Evolutionary conservation across 768 basidiomycete species (phyloP).

Genomic region (Tricholoma flavovirens): DNA sequence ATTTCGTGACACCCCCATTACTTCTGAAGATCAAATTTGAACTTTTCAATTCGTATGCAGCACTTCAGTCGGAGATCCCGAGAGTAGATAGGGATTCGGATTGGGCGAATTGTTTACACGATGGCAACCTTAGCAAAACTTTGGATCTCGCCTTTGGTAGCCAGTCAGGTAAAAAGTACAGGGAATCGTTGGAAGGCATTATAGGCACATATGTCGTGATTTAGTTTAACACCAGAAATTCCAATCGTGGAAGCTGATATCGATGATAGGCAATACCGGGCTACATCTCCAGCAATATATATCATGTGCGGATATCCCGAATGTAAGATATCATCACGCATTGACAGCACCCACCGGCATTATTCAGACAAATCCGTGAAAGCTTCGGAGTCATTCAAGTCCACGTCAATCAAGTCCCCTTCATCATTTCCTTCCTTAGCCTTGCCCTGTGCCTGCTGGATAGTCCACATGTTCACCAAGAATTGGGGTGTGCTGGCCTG

Average conservation of each 20-base stretch:
- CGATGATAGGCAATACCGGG: no score
- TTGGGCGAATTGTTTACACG: conserved; percentile 26
- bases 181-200: not conserved
- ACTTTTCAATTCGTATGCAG: conserved; percentile 33
- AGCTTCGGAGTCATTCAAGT: conserved; percentile 20
- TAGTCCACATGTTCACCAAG: conserved; percentile 61
- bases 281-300: no score
- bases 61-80: conserved; percentile 24
- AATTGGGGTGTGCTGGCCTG: conserved; percentile 69
- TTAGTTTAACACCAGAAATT: not conserved
- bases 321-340: not conserved
- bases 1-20: conserved; percentile 6
- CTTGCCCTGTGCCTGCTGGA: conserved; percentile 45
- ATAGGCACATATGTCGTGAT: not conserved
- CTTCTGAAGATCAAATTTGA: conserved; percentile 30
- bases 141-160: conserved; percentile 24
- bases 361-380: conserved; percentile 12
- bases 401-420: conserved; percentile 56
- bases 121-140: conserved; percentile 19
- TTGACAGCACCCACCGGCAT: not conserved
- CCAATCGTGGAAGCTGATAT: no score
- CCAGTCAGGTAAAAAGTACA: conserved; percentile 2
- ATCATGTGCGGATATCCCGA: no score
- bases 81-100: conserved; percentile 24
- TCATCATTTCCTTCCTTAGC: conserved; percentile 41